These are phyloP conservation scores for Pythium aquatile DNA, from an alignment of 352 stramenopile species.

Conservation along the genomic window DNA sequence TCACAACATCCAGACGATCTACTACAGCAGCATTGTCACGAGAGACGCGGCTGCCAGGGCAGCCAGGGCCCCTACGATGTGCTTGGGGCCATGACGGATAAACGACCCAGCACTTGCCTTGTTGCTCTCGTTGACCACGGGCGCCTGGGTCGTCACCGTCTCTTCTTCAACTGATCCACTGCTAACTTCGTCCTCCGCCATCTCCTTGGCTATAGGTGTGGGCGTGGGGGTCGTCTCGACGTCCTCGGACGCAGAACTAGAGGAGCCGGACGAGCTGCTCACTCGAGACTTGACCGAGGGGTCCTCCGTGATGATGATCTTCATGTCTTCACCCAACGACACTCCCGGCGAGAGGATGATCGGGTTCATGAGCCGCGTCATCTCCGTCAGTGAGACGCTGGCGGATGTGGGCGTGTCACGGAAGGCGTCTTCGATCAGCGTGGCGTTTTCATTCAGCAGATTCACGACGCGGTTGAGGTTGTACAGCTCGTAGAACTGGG, in stretches of 20 bases:
- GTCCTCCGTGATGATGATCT: slow-evolving; percentile 12
- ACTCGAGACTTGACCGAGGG: background rate
- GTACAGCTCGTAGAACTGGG: slow-evolving; percentile 35
- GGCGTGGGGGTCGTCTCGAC: background rate
- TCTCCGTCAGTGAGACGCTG: slow-evolving; percentile 30
- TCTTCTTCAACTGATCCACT: background rate
- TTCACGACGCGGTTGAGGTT: slow-evolving; percentile 36
- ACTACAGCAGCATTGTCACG: background rate
- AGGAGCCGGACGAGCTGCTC: background rate
- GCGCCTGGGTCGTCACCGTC: background rate
- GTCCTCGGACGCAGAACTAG: background rate
- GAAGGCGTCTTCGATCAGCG: slow-evolving; percentile 29
- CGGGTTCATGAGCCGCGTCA: slow-evolving; percentile 33
- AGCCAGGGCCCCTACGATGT: background rate
- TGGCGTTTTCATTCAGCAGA: slow-evolving; percentile 29
- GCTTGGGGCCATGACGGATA: background rate
- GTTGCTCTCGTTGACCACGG: background rate
- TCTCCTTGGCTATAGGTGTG: background rate
- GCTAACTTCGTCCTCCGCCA: background rate
- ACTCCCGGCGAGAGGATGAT: slow-evolving; percentile 24
- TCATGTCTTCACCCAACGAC: slow-evolving; percentile 23
- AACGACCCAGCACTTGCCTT: background rate
- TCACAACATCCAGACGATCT: background rate
- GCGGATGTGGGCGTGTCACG: slow-evolving; percentile 8
- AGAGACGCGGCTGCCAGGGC: background rate